A percentile compares a stretch with the other conserved stretches of the same genome.
Evolutionary conservation across 2,329 filamentous ascomycete species (phyloP).

Genomic region (Diaporthe helianthi): DNA sequence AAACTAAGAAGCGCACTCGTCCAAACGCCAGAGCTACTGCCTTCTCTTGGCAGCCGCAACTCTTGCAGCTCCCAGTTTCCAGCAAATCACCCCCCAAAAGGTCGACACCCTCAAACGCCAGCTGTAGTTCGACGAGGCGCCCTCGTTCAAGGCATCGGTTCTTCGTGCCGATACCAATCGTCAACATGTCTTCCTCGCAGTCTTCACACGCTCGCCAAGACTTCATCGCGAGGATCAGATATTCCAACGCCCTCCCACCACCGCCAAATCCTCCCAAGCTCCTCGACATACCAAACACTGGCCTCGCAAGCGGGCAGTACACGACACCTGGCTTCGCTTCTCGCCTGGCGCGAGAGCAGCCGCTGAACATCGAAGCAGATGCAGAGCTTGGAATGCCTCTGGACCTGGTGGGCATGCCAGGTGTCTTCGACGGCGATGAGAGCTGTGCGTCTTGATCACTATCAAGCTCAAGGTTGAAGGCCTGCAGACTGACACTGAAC

Average conservation of each 20-base stretch:
- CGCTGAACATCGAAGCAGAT: constrained; percentile 95
- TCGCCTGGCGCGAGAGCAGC: constrained; percentile 86
- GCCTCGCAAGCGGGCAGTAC: constrained; percentile 85
- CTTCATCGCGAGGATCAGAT: constrained; percentile 95
- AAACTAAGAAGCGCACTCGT: background rate
- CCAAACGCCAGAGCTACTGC: background rate
- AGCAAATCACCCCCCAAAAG: constrained; percentile 5
- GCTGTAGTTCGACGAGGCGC: background rate
- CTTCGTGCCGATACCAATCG: background rate
- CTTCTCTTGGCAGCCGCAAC: background rate
- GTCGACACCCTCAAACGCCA: background rate
- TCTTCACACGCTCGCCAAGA: constrained; percentile 74
- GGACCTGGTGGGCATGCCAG: constrained; percentile 92
- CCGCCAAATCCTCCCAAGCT: constrained; percentile 95
- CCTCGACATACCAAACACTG: constrained; percentile 94
- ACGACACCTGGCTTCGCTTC: constrained; percentile 91
- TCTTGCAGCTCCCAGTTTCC: constrained; percentile 19
- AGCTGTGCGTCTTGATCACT: constrained; percentile 69
- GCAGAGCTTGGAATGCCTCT: constrained; percentile 98
- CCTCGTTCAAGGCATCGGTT: background rate
- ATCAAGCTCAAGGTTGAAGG: background rate
- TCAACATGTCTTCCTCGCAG: constrained; percentile 50
- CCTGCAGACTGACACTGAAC: constrained; percentile 36
- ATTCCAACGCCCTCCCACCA: constrained; percentile 93
- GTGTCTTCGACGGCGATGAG: constrained; percentile 94